These are phyloP conservation scores for Penicillium sp. DNA, from an alignment of 2,329 filamentous ascomycete genomes.

Conservation along the genomic window DNA sequence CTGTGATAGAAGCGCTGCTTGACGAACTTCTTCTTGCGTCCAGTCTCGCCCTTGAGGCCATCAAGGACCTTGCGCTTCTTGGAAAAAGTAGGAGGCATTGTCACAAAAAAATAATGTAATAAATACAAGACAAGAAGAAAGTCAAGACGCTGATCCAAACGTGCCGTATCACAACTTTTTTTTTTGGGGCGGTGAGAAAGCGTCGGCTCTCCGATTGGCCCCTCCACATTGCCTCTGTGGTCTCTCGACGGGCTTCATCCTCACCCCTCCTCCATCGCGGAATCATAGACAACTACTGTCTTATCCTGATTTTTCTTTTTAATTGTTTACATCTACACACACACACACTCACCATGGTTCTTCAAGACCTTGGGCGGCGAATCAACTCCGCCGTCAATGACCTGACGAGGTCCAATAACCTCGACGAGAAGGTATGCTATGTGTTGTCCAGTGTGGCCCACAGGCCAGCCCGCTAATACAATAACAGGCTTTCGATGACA, in stretches of 20 bases:
- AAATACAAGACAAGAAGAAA: conserved; percentile 5
- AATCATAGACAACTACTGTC: conserved; percentile 1
- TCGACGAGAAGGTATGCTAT: conserved; percentile 80
- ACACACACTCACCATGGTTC: conserved; percentile 67
- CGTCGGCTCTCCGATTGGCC: conserved; percentile 33
- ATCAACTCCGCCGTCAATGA: conserved; percentile 96
- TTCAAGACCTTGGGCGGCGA: conserved; percentile 96
- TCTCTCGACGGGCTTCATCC: conserved; percentile 18
- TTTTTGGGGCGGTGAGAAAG: conserved; percentile 34
- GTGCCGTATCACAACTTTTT: conserved; percentile 22
- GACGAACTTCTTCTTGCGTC: conserved; percentile 56
- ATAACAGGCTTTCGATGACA: conserved; percentile 81
- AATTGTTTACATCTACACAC: conserved; percentile 7
- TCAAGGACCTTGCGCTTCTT: conserved; percentile 61
- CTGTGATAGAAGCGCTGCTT: conserved; percentile 64
- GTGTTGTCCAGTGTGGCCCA: conserved; percentile 3
- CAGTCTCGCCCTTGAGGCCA: conserved; percentile 53
- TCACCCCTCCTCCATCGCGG: conserved; percentile 20
- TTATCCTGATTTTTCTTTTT: not conserved
- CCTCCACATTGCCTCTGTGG: conserved; percentile 29
- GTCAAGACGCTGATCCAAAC: conserved; percentile 4
- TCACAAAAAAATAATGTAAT: conserved; percentile 14
- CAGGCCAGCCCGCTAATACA: conserved; percentile 8
- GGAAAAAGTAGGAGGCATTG: conserved; percentile 41
- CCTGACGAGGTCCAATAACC: conserved; percentile 83